These are phyloP conservation scores for Sugiyamaella xylanicola DNA, from an alignment of 1,139 yeast species.

Conservation along the genomic window DNA sequence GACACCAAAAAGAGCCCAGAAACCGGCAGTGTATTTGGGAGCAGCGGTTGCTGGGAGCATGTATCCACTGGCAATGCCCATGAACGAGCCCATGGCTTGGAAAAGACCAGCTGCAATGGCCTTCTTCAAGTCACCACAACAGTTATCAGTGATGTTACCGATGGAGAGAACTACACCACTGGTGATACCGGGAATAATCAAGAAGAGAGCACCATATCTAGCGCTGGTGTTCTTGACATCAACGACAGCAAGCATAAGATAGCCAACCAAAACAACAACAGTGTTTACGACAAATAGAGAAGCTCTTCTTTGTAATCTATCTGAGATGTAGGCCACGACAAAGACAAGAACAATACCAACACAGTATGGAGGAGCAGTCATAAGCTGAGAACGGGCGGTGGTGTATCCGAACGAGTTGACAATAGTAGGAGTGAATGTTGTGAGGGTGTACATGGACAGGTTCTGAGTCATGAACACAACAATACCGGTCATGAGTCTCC, in stretches of 20 bases:
- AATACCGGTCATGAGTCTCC: constrained; percentile 25
- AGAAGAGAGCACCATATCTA: constrained; percentile 20
- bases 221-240: constrained; percentile 19
- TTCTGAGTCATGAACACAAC: constrained; percentile 30
- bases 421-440: constrained; percentile 28
- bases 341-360: constrained; percentile 27
- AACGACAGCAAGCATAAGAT: constrained; percentile 22
- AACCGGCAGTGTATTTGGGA: constrained; percentile 20
- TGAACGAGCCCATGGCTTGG: constrained; percentile 24
- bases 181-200: constrained; percentile 19
- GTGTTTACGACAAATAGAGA: constrained; percentile 16
- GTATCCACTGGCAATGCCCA: constrained; percentile 25
- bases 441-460: constrained; percentile 28
- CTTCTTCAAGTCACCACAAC: constrained; percentile 24
- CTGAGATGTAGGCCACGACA: constrained; percentile 22
- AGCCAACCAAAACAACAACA: constrained; percentile 16
- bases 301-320: constrained; percentile 16
- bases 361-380: constrained; percentile 29
- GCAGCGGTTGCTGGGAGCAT: constrained; percentile 22
- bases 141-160: constrained; percentile 23
- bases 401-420: constrained; percentile 27
- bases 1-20: constrained; percentile 22
- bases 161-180: constrained; percentile 21
- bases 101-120: constrained; percentile 22
- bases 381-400: constrained; percentile 23